These are phyloP conservation scores for Mrakia gelida DNA, from an alignment of 768 basidiomycete species.

Conservation along the genomic window DNA sequence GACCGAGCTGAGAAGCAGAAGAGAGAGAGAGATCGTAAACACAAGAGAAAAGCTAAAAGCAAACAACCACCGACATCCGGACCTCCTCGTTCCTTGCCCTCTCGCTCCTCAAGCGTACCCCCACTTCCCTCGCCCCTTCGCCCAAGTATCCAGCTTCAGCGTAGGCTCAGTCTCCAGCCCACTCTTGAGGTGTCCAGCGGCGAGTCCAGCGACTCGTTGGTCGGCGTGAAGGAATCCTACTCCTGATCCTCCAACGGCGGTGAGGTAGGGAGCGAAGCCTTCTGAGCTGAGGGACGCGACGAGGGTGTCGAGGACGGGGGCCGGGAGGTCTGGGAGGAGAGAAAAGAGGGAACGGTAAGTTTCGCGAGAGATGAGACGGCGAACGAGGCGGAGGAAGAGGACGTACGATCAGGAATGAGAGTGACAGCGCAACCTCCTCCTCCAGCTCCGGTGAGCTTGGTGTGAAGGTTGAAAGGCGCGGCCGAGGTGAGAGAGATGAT, in stretches of 20 bases:
- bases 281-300: conserved; percentile 57
- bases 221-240: conserved; percentile 58
- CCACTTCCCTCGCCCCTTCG: conserved; percentile 10
- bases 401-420: conserved; percentile 84
- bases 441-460: conserved; percentile 91
- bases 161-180: neutral
- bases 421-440: conserved; percentile 98
- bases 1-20: too few species aligned
- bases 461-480: conserved; percentile 66
- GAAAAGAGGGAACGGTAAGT: neutral
- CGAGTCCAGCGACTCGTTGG: neutral
- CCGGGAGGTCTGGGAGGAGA: conserved; percentile 61
- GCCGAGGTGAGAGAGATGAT: conserved; percentile 67
- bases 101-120: neutral
- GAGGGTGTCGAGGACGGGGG: conserved; percentile 57
- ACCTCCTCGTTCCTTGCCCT: too few species aligned
- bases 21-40: too few species aligned
- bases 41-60: neutral
- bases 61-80: neutral
- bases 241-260: conserved; percentile 88
- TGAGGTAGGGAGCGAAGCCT: conserved; percentile 78
- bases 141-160: conserved; percentile 21
- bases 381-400: neutral
- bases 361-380: too few species aligned
- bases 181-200: neutral